Percentiles rank a stretch among this genome's conserved stretches.
Evolutionary conservation across 2,329 filamentous ascomycete genomes (phyloP).

Genomic region (Zymoseptoria passerinii): DNA sequence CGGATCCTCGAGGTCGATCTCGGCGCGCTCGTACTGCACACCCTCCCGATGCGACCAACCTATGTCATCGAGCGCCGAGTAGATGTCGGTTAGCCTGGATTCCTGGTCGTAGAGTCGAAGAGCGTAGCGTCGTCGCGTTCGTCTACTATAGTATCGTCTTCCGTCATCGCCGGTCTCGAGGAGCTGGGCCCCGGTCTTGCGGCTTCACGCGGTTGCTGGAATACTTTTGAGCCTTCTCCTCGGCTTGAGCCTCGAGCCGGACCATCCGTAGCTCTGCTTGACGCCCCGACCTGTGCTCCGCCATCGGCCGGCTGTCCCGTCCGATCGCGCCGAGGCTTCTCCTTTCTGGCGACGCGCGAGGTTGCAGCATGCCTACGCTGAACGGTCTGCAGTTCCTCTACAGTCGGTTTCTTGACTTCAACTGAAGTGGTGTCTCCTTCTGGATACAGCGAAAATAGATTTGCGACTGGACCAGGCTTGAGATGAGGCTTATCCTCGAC

Average conservation of each 20-base stretch:
- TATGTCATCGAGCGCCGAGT: neutral
- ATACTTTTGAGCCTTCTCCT: neutral
- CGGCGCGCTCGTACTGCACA: neutral
- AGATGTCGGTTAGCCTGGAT: neutral
- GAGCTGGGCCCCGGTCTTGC: too few species aligned
- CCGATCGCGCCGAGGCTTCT: neutral
- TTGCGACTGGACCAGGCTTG: neutral
- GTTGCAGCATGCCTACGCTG: neutral
- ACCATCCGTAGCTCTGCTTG: neutral
- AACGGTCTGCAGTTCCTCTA: neutral
- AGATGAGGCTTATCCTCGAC: too few species aligned
- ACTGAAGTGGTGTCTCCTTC: neutral
- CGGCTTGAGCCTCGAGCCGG: neutral
- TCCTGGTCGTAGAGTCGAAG: neutral
- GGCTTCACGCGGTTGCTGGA: too few species aligned
- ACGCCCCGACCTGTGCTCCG: neutral
- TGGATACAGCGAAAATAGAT: neutral
- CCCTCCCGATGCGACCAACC: neutral
- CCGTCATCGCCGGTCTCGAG: too few species aligned
- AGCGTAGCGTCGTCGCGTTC: neutral
- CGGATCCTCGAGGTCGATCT: neutral
- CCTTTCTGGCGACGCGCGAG: neutral
- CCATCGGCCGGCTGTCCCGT: neutral
- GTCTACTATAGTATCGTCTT: neutral
- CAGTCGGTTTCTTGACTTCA: neutral